Conservation (phyloP, 176 grass and related monocot genomes). For the Musa itinerans region DNA sequence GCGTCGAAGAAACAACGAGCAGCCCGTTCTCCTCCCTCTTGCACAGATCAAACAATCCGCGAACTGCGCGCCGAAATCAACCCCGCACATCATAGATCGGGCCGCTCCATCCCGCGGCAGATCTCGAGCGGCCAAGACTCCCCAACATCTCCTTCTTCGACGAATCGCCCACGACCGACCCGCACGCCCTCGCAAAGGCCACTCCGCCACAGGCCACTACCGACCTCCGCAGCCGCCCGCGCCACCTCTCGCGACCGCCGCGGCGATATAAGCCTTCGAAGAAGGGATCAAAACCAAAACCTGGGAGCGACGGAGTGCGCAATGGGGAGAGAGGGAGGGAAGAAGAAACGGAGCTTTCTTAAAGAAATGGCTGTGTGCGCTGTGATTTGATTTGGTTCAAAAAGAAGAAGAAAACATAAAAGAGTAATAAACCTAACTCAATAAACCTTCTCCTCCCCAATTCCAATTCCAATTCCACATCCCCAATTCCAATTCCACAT, state of each 20-base stretch:
- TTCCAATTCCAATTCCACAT: no score
- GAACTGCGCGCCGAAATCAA: not conserved
- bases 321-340: not conserved
- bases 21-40: not conserved
- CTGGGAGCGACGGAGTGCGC: no score
- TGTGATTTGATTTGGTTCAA: no score
- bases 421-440: not conserved
- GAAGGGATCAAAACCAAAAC: not conserved
- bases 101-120: not conserved
- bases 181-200: not conserved
- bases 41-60: not conserved
- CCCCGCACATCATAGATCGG: constrained; percentile 3
- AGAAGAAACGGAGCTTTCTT: constrained; percentile 10
- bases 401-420: no score
- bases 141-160: not conserved
- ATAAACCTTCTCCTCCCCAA: not conserved
- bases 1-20: constrained; percentile 1
- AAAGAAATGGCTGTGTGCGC: not conserved
- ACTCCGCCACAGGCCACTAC: not conserved
- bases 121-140: not conserved
- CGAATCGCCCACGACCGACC: not conserved
- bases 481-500: no score
- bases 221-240: not conserved
- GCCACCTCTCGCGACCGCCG: not conserved
- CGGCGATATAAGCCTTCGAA: not conserved